Conservation (phyloP, 805 yeast genomes). For the Yarrowia divulgata region DNA sequence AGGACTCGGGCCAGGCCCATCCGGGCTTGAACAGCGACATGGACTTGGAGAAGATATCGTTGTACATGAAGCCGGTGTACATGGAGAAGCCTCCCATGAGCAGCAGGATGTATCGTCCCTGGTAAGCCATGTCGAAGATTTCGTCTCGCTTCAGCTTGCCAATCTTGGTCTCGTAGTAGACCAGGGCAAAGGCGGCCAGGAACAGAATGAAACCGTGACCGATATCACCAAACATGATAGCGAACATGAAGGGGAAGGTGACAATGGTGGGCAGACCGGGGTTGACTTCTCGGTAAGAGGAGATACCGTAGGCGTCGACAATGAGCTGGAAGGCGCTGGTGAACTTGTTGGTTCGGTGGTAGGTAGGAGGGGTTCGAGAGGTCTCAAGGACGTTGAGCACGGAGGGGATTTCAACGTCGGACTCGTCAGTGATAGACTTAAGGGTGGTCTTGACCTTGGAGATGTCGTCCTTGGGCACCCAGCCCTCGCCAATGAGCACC, state of each 20-base stretch:
- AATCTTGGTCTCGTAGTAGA: slow-evolving; percentile 75
- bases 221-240: slow-evolving; percentile 98
- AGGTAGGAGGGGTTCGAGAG: slow-evolving; percentile 90
- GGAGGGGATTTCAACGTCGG: slow-evolving; percentile 56
- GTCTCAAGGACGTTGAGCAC: slow-evolving; percentile 69
- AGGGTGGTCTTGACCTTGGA: slow-evolving; percentile 69
- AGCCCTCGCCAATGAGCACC: slow-evolving; percentile 92
- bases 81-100: slow-evolving; percentile 95
- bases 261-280: slow-evolving; percentile 95
- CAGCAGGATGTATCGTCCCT: slow-evolving; percentile 88
- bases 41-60: slow-evolving; percentile 90
- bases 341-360: slow-evolving; percentile 91
- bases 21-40: slow-evolving; percentile 88
- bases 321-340: slow-evolving; percentile 91
- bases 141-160: slow-evolving; percentile 81
- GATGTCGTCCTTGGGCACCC: slow-evolving; percentile 88
- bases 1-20: slow-evolving; percentile 89
- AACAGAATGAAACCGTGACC: slow-evolving; percentile 93
- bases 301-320: slow-evolving; percentile 94
- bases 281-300: slow-evolving; percentile 91
- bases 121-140: slow-evolving; percentile 93
- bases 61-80: slow-evolving; percentile 93
- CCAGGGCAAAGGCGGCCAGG: slow-evolving; percentile 72
- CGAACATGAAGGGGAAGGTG: slow-evolving; percentile 98
- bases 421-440: slow-evolving; percentile 64